Conservation (phyloP, 2,329 filamentous ascomycete genomes). For the Beauveria bassiana region DNA sequence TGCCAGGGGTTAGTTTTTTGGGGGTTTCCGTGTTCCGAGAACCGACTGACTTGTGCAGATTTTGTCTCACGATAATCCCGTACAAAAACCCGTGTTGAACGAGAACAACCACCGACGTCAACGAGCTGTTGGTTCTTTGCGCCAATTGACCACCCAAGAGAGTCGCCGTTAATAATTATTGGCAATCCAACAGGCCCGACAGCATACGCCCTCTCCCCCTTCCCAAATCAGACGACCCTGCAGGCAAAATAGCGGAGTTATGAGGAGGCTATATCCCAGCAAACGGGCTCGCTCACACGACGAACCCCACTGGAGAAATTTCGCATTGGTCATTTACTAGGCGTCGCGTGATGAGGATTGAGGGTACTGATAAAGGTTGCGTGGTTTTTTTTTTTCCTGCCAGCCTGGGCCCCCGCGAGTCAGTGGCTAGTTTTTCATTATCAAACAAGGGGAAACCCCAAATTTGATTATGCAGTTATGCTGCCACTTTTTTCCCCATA, state of each 20-base stretch:
- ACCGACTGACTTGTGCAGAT: background rate
- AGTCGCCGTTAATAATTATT: background rate
- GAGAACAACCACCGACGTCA: background rate
- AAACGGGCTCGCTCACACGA: background rate
- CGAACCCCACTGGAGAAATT: slow-evolving; percentile 2
- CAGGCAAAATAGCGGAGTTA: background rate
- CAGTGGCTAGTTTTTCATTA: background rate
- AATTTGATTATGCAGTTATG: background rate
- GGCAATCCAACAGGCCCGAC: background rate
- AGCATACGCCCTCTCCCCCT: too few relatives aligned
- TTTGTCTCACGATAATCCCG: background rate
- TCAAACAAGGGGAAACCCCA: background rate
- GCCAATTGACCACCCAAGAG: background rate
- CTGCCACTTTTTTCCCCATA: background rate
- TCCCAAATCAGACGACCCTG: slow-evolving; percentile 1
- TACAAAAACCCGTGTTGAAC: background rate
- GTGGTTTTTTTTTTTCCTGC: background rate
- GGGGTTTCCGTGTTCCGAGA: background rate
- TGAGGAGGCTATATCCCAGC: background rate
- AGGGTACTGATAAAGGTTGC: background rate
- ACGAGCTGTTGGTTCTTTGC: background rate
- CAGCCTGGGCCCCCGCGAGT: background rate
- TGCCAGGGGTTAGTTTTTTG: background rate
- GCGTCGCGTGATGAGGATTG: background rate
- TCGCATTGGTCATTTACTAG: background rate